Conservation (phyloP, 2,329 filamentous ascomycete genomes). For the Cordyceps militaris region DNA sequence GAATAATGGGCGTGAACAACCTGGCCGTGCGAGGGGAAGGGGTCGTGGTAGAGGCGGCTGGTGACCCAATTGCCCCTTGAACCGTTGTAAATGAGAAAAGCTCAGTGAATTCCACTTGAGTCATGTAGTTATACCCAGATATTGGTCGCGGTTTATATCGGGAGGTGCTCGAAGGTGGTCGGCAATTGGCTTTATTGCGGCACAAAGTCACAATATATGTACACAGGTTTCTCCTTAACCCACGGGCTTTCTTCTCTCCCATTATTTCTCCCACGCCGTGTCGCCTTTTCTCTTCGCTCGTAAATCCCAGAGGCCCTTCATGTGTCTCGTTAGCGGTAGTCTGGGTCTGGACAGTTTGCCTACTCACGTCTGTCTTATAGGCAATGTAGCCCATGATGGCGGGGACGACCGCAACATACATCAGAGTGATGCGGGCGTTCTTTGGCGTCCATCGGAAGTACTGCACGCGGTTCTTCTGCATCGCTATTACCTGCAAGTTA, state of each 20-base stretch:
- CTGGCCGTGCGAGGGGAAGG: not conserved
- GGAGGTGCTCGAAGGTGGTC: not conserved
- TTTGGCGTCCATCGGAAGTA: slow-evolving; percentile 91
- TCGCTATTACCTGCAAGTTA: slow-evolving; percentile 48
- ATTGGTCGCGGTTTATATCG: not conserved
- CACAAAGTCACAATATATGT: slow-evolving; percentile 29
- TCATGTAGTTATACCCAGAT: not conserved
- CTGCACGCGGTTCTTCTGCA: slow-evolving; percentile 78
- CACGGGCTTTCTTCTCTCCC: slow-evolving; percentile 9
- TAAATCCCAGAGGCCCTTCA: slow-evolving; percentile 76
- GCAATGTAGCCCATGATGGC: slow-evolving; percentile 61
- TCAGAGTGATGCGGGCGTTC: slow-evolving; percentile 72
- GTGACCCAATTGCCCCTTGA: not conserved
- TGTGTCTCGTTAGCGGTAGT: slow-evolving; percentile 18
- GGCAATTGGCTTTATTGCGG: slow-evolving; percentile 2
- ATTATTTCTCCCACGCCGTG: slow-evolving; percentile 69
- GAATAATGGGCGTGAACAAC: not conserved
- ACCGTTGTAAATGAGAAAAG: not conserved
- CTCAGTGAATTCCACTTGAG: not conserved
- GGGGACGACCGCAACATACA: slow-evolving; percentile 70
- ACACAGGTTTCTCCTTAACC: slow-evolving; percentile 24
- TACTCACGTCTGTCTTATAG: slow-evolving; percentile 79
- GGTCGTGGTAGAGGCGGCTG: slow-evolving; percentile 1
- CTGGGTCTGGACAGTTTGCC: not conserved
- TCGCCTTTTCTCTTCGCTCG: slow-evolving; percentile 86